These are phyloP conservation scores for Ogataea hybrid DNA, from an alignment of 1,139 yeast species.

Conservation along the genomic window DNA sequence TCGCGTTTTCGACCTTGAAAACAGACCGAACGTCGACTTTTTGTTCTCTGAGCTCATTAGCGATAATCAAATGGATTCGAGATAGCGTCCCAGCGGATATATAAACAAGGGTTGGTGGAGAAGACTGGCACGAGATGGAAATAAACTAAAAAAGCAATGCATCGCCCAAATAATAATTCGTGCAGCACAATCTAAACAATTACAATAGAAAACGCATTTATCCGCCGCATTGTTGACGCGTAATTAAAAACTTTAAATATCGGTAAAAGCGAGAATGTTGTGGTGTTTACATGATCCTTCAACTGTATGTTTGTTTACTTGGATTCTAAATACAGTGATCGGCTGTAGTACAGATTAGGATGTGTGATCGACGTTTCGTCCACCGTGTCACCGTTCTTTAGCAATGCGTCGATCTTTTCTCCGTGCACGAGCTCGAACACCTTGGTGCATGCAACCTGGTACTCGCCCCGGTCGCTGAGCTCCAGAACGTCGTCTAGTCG, in stretches of 20 bases:
- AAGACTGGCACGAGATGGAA: background rate
- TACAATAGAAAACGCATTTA: background rate
- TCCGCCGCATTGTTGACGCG: background rate
- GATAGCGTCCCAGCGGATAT: background rate
- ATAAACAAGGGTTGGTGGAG: background rate
- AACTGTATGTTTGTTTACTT: conserved; percentile 1
- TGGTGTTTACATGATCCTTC: background rate
- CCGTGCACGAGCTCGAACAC: conserved; percentile 81
- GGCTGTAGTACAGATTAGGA: conserved; percentile 85
- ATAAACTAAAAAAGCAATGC: background rate
- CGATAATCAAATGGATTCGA: background rate
- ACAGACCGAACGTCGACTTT: conserved; percentile 4
- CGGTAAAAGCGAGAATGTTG: background rate
- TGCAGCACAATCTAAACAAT: background rate
- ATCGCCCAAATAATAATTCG: background rate
- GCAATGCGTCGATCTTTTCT: conserved; percentile 38
- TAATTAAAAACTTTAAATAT: background rate
- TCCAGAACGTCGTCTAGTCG: conserved; percentile 60
- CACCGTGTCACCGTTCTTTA: conserved; percentile 41
- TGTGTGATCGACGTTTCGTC: conserved; percentile 60
- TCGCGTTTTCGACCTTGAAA: conserved; percentile 11
- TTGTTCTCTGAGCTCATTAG: background rate
- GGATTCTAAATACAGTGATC: conserved; percentile 48
- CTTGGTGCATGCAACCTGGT: conserved; percentile 84
- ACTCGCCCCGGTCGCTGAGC: conserved; percentile 63